Conservation (phyloP, 2,329 filamentous ascomycete species). For the Cytospora paraplurivora region DNA sequence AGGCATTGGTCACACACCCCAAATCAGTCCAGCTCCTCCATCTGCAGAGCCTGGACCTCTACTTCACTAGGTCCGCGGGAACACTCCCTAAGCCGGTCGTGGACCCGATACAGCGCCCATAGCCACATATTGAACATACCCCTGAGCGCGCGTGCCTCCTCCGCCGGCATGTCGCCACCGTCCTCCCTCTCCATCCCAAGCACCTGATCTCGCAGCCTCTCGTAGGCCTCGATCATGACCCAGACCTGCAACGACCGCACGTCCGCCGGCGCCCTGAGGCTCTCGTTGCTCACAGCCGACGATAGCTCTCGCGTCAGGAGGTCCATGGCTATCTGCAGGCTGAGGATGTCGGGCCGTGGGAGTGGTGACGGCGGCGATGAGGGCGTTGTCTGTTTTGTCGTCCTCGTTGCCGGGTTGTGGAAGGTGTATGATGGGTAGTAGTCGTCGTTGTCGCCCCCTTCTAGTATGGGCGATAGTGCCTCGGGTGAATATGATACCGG, state of each 20-base stretch:
- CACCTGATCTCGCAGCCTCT: slow-evolving; percentile 52
- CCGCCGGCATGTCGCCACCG: slow-evolving; percentile 26
- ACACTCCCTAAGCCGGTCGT: slow-evolving; percentile 42
- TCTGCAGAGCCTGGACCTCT: slow-evolving; percentile 37
- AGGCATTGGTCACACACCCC: neutral
- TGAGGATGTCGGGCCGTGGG: slow-evolving; percentile 40
- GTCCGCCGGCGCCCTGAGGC: slow-evolving; percentile 33
- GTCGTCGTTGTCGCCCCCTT: slow-evolving; percentile 18
- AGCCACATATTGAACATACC: slow-evolving; percentile 56
- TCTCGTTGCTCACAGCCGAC: slow-evolving; percentile 40
- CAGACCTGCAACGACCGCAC: slow-evolving; percentile 53
- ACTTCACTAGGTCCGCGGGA: slow-evolving; percentile 36
- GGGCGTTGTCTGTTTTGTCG: neutral
- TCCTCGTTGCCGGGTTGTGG: neutral
- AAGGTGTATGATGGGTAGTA: slow-evolving; percentile 12
- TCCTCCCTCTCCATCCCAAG: slow-evolving; percentile 35
- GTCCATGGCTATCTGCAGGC: slow-evolving; percentile 54
- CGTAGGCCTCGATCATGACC: slow-evolving; percentile 62
- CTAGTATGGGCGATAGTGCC: slow-evolving; percentile 37
- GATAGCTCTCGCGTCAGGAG: slow-evolving; percentile 54
- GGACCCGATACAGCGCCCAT: slow-evolving; percentile 49
- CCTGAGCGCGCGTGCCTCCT: slow-evolving; percentile 40
- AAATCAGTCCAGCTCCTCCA: slow-evolving; percentile 31
- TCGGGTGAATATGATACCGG: slow-evolving; percentile 45
- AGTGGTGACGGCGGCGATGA: slow-evolving; percentile 1